Evolutionary conservation across 1,284 basidiomycete species (phyloP).

Genomic region (Sporisorium reilianum): DNA sequence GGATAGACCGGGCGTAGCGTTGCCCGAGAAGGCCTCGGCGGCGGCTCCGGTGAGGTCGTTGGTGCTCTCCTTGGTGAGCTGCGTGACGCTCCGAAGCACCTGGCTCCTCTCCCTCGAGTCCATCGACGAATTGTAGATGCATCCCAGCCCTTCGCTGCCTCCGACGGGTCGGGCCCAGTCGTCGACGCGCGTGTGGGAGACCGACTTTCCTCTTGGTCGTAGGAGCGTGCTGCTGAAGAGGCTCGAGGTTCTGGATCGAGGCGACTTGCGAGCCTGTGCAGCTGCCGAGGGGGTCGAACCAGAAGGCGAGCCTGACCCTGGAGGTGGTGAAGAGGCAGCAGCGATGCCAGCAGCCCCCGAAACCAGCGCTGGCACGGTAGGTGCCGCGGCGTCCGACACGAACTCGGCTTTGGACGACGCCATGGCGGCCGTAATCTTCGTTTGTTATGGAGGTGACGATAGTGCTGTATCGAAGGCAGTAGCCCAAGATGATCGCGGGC

Average conservation of each 20-base stretch:
- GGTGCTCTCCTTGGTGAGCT: constrained; percentile 34
- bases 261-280: constrained; percentile 24
- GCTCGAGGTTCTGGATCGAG: constrained; percentile 18
- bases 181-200: constrained; percentile 8
- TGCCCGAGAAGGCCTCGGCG: constrained; percentile 36
- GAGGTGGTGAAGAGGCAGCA: background rate
- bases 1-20: constrained; percentile 12
- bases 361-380: constrained; percentile 11
- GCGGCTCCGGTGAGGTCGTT: constrained; percentile 33
- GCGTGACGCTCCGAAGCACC: constrained; percentile 46
- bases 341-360: background rate
- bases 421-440: no score
- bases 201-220: constrained; percentile 25
- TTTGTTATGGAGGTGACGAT: no score
- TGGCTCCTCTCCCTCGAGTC: constrained; percentile 34
- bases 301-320: background rate
- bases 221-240: constrained; percentile 31
- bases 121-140: constrained; percentile 39
- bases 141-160: constrained; percentile 46
- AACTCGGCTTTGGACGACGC: constrained; percentile 37
- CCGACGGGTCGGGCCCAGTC: constrained; percentile 49
- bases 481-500: background rate
- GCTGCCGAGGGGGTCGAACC: constrained; percentile 4
- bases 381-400: constrained; percentile 2
- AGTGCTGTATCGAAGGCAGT: background rate